Evolutionary conservation across 108 stramenopile species (phyloP).

Genomic region (Aurantiochytrium sp.): DNA sequence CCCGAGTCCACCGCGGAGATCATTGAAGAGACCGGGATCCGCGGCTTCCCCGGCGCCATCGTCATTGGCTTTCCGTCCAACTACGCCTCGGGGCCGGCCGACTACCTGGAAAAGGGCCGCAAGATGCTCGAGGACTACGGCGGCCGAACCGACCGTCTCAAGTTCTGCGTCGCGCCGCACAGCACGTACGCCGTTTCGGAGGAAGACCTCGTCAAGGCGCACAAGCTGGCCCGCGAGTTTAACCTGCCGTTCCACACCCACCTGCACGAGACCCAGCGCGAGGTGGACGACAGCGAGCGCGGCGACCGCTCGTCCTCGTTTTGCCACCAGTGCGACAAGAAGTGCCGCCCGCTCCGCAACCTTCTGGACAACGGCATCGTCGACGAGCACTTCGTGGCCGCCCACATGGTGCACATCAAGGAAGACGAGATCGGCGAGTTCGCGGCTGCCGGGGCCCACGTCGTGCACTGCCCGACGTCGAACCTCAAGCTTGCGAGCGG

Average conservation of each 20-base stretch:
- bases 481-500: conserved; percentile 38
- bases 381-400: not conserved
- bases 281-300: not conserved
- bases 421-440: conserved; percentile 6
- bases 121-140: not conserved
- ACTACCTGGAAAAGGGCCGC: conserved; percentile 25
- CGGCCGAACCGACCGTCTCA: not conserved
- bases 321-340: conserved; percentile 22
- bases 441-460: not conserved
- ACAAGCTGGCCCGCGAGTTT: not conserved
- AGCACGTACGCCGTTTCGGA: conserved; percentile 35
- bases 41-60: not conserved
- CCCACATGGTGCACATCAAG: conserved; percentile 30
- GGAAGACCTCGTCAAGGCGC: not conserved
- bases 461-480: conserved; percentile 40
- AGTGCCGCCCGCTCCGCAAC: conserved; percentile 30
- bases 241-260: conserved; percentile 31
- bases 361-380: not conserved
- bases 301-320: not conserved
- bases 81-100: not conserved
- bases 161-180: conserved; percentile 31
- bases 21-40: conserved; percentile 10
- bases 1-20: not conserved
- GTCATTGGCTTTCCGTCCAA: conserved; percentile 31
- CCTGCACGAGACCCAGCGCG: conserved; percentile 32